These are phyloP conservation scores for Bipolaris zeicola DNA, from an alignment of 2,329 filamentous ascomycete species.

Conservation along the genomic window DNA sequence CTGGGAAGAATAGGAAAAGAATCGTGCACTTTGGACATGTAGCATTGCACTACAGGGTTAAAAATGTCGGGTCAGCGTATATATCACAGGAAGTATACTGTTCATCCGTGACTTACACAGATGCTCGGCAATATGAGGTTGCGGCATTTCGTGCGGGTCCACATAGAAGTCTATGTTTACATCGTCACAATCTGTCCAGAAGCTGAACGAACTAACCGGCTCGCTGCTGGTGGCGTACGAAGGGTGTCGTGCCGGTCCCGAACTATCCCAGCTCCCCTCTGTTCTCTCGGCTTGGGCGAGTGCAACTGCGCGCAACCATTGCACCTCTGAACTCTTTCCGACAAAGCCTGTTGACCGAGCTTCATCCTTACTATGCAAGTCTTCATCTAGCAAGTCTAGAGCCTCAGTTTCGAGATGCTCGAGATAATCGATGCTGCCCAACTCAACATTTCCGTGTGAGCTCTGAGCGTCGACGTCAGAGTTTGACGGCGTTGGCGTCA, in stretches of 20 bases:
- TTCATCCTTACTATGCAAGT: conserved; percentile 32
- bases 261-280: conserved; percentile 14
- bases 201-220: conserved; percentile 40
- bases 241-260: conserved; percentile 7
- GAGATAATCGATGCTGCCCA: conserved; percentile 10
- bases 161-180: conserved; percentile 33
- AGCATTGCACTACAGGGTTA: conserved; percentile 31
- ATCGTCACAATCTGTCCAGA: conserved; percentile 42
- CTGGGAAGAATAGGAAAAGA: conserved; percentile 48
- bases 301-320: conserved; percentile 38
- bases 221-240: conserved; percentile 23
- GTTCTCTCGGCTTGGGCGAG: conserved; percentile 28
- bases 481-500: conserved; percentile 19
- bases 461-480: conserved; percentile 27
- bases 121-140: conserved; percentile 36
- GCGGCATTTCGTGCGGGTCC: conserved; percentile 43
- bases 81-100: background rate
- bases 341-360: conserved; percentile 42
- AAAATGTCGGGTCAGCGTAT: background rate
- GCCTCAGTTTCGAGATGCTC: conserved; percentile 26
- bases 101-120: conserved; percentile 16
- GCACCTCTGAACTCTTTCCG: conserved; percentile 41
- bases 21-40: conserved; percentile 48
- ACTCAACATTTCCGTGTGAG: conserved; percentile 15
- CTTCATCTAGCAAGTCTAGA: conserved; percentile 36